phyloP scores from a whole-genome alignment of 2,329 filamentous ascomycete genomes.

The Aspergillus sp. region DNA sequence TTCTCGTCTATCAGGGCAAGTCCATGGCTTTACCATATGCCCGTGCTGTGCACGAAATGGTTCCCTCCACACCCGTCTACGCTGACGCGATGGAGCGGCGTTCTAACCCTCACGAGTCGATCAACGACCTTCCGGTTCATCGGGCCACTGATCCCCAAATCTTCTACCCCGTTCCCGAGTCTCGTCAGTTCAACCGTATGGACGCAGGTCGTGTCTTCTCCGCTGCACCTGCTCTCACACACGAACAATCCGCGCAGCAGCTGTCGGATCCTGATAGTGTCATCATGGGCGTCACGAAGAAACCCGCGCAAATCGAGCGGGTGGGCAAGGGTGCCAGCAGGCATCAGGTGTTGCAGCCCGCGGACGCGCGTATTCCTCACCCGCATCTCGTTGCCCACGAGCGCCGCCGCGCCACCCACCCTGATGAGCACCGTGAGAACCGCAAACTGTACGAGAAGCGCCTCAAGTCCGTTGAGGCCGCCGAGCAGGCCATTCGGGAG shows the following conservation, averaged over 20 bases:
- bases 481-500: constrained; percentile 40
- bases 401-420: constrained; percentile 41
- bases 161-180: constrained; percentile 65
- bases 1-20: constrained; percentile 57
- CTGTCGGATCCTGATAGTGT: constrained; percentile 33
- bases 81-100: constrained; percentile 33
- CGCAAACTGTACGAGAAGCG: constrained; percentile 45
- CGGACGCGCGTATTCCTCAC: constrained; percentile 64
- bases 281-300: constrained; percentile 29
- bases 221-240: constrained; percentile 40
- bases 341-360: constrained; percentile 57
- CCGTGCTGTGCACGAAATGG: constrained; percentile 73
- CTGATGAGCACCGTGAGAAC: constrained; percentile 34
- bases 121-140: constrained; percentile 64
- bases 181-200: constrained; percentile 63
- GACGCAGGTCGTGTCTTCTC: constrained; percentile 64
- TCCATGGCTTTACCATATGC: constrained; percentile 74
- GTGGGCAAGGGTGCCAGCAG: constrained; percentile 44
- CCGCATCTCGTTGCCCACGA: constrained; percentile 57
- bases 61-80: constrained; percentile 63
- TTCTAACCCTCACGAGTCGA: constrained; percentile 55
- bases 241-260: constrained; percentile 20
- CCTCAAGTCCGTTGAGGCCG: constrained; percentile 40
- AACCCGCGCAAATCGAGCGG: constrained; percentile 38
- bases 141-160: constrained; percentile 55